Conservation (phyloP, 805 yeast genomes). For the Hanseniaspora thailandica region DNA sequence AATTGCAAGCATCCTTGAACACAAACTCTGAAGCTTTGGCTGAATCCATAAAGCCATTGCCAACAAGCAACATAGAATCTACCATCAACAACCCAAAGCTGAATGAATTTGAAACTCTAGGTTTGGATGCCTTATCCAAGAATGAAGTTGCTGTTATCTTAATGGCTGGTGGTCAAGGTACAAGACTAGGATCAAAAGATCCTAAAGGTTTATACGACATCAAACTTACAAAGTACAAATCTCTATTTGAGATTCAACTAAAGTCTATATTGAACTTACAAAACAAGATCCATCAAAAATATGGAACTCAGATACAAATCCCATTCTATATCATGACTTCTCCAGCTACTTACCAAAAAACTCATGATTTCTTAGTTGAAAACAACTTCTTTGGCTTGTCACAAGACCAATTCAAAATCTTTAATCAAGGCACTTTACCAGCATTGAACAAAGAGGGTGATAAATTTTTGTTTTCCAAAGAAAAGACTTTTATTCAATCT, state of each 20-base stretch:
- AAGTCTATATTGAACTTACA: conserved; percentile 65
- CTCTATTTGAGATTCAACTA: conserved; percentile 86
- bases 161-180: conserved; percentile 99
- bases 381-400: conserved; percentile 63
- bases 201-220: conserved; percentile 95
- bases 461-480: conserved; percentile 48
- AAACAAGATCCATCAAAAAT: conserved; percentile 31
- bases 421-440: conserved; percentile 92
- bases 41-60: conserved; percentile 37
- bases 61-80: conserved; percentile 42
- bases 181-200: conserved; percentile 74
- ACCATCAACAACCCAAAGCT: conserved; percentile 29
- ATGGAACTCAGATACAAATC: conserved; percentile 28
- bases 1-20: conserved; percentile 16
- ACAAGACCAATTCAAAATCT: conserved; percentile 52
- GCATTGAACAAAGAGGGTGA: conserved; percentile 64
- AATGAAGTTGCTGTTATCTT: conserved; percentile 79
- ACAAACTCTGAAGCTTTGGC: conserved; percentile 21
- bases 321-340: conserved; percentile 95
- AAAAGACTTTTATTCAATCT: conserved; percentile 53
- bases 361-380: conserved; percentile 56
- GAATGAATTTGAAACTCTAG: conserved; percentile 40
- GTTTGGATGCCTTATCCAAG: conserved; percentile 53
- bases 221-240: conserved; percentile 69
- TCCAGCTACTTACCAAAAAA: conserved; percentile 65